Conservation (phyloP, 2,329 filamentous ascomycete species). For the Madurella fahalii region DNA sequence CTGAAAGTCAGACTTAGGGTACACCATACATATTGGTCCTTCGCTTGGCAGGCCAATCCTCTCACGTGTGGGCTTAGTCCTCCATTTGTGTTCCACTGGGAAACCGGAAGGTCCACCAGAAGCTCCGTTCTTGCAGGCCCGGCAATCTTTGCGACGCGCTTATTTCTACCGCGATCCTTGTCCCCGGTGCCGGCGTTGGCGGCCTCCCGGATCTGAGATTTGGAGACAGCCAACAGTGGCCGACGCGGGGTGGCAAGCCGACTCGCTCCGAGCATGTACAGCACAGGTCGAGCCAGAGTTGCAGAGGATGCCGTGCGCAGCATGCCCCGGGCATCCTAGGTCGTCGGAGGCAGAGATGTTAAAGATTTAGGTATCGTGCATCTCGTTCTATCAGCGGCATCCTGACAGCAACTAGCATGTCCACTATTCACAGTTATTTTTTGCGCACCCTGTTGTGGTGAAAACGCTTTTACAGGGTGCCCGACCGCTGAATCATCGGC, state of each 20-base stretch:
- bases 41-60: conserved; percentile 10
- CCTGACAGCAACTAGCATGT: too few relatives aligned
- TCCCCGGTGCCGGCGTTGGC: conserved; percentile 19
- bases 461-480: too few relatives aligned
- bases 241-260: conserved; percentile 6
- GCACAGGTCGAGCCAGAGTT: too few relatives aligned
- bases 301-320: too few relatives aligned
- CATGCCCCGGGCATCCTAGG: too few relatives aligned
- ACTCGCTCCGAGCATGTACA: not conserved
- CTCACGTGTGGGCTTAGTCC: not conserved
- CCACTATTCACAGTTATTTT: too few relatives aligned
- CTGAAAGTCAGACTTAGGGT: not conserved
- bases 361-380: too few relatives aligned
- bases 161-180: conserved; percentile 10
- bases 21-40: not conserved
- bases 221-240: conserved; percentile 4
- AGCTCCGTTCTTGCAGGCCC: not conserved
- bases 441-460: too few relatives aligned
- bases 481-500: too few relatives aligned
- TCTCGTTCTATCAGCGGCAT: too few relatives aligned
- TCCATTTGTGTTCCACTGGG: conserved; percentile 9
- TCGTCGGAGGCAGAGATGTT: too few relatives aligned
- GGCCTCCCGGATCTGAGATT: conserved; percentile 20
- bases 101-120: not conserved
- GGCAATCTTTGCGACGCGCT: conserved; percentile 10